Conservation (phyloP, 2,329 filamentous ascomycete species). For the Ophiocordyceps camponoti-leonardi region DNA sequence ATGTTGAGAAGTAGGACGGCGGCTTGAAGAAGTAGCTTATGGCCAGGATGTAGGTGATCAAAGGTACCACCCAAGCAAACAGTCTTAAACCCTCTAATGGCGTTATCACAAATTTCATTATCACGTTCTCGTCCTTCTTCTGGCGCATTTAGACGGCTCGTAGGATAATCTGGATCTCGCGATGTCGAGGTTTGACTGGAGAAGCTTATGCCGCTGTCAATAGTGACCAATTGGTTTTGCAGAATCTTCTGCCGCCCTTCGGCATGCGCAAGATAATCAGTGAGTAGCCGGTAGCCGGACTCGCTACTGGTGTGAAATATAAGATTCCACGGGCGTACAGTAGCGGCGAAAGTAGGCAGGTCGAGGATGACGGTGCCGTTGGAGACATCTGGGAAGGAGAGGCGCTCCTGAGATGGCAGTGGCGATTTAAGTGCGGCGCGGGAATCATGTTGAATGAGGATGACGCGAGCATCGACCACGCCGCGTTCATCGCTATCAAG, state of each 20-base stretch:
- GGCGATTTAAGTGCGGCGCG: slow-evolving; percentile 6
- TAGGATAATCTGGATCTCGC: not conserved
- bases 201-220: slow-evolving; percentile 35
- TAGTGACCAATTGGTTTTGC: slow-evolving; percentile 30
- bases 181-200: slow-evolving; percentile 2
- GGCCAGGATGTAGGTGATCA: slow-evolving; percentile 86
- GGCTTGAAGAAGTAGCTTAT: slow-evolving; percentile 91
- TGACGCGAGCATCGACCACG: slow-evolving; percentile 58
- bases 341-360: slow-evolving; percentile 32
- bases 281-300: slow-evolving; percentile 40
- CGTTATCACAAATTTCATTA: not conserved
- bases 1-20: slow-evolving; percentile 54
- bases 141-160: not conserved
- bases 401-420: slow-evolving; percentile 12
- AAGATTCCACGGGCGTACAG: slow-evolving; percentile 41
- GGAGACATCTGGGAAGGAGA: slow-evolving; percentile 20
- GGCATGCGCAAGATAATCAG: slow-evolving; percentile 26
- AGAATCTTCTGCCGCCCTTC: slow-evolving; percentile 28
- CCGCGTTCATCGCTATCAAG: slow-evolving; percentile 36
- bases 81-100: slow-evolving; percentile 8
- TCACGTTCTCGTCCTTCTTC: not conserved
- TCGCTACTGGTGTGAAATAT: slow-evolving; percentile 53
- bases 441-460: slow-evolving; percentile 49
- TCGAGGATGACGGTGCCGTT: slow-evolving; percentile 30
- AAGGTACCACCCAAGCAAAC: slow-evolving; percentile 88